Evolutionary conservation across 2,329 filamentous ascomycete genomes (phyloP), one percentile per base, ranked within the genome.

Genomic region (Aspergillus fijiensis): DNA sequence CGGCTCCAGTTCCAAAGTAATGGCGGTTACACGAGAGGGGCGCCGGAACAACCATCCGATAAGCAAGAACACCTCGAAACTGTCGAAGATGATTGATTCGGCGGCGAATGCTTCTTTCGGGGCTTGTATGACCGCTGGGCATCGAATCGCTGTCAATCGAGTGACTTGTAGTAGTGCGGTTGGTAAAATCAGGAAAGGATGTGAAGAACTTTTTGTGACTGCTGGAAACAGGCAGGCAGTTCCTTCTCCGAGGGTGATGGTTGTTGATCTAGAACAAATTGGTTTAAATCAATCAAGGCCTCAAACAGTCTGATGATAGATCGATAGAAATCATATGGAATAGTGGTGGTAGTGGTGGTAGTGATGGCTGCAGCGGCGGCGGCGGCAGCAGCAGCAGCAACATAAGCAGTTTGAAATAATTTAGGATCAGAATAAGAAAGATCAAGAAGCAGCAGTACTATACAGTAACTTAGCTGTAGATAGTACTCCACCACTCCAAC

Each of bases 31-130:
- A 74, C 71, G 48, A 58, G 55, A 55, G 63, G 63, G 33, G 61
- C 64, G 56, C 61, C 69, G 69, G 71, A 62, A 65, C 67, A 63
- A 63, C 64, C 66, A 68, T 69, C 71, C 66, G 67, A 59, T 52
- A 57, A 57, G 51, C 47, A 55, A 55, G 53, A 63, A 60, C 60
- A 49, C 58, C 53, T 61, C 62, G 60, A 66, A 58, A 59, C 49
- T 51, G 51, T 62, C 45, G 55, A 59, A 33, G 27, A 25, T 50
- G 27, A 51, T 54, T 48, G 42, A 58, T 29, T 42, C 19, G 51
- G 12, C 49, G 51, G 48, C 48, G 21, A 55, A 52, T 29, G 56
- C n/a, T 48, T 33, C 49, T 35, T 27, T 35, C 59, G 55, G 42
- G 35, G 45, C 51, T 48, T 56, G 63, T 60, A 59, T 53, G 49